Base-by-base conservation (phyloP, 495 filamentous ascomycete species). In the Pyronema domesticum region DNA sequence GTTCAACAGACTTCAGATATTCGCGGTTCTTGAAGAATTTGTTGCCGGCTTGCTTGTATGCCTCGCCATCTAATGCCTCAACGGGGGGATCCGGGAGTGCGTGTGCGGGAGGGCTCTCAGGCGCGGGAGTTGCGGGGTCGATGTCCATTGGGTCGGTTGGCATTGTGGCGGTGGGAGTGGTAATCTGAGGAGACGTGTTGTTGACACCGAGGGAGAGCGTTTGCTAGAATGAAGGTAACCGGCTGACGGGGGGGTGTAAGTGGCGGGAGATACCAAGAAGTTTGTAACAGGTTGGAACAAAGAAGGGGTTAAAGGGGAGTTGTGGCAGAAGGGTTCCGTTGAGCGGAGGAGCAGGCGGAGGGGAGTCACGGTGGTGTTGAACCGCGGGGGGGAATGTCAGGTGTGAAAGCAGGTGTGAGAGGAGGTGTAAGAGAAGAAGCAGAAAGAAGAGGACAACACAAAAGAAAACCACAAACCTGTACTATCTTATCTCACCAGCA, bases 11-110 rank as follows among this genome's bases (percentile, higher is more conserved):
- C 59, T 80, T 80, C 39, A 72, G 69, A 65, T 88, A 98, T 59
- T 95, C 81, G 61, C 80, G 82, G 55, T 84, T 81, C 72, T 95
- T 95, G 74, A 94, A 98, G 64, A 83, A 89, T 62, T 89, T 93
- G 72, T 98, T 98, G 34, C 91, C 91, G 23, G 83, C 78, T 60
- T 85, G 76, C 72, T 98, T 98, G 76, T 81, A 93, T 15, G 76
- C 76, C 67, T 96, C 91, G 5, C 88, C 86, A 60, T 94, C 83
- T 50, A 42, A 55, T 42, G 52, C 55, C 68, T 64, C 61, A 56
- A 68, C 72, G 46, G 50, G 65, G 47, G 57, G 68, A 56, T 61
- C 69, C 56, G 42, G 68, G 54, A 64, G 51, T 54, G 58, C 36
- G 39, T 67, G 58, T 6, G 69, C 69, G 51, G 73, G 70, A 35